Evolutionary conservation across 352 stramenopile species (phyloP).

Genomic region (Phytophthora sojae): DNA sequence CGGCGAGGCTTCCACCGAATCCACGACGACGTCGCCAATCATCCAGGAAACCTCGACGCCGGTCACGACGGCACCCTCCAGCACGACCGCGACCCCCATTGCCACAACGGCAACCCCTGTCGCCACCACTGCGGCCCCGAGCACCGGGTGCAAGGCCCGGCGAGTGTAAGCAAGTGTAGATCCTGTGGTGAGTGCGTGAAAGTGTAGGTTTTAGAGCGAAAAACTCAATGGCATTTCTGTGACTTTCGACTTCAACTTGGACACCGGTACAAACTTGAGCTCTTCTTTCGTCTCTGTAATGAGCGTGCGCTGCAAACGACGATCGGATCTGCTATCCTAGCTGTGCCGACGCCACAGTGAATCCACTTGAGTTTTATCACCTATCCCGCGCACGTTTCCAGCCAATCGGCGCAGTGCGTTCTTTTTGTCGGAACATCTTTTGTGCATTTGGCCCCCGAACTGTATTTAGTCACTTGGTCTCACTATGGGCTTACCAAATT

Average conservation of each 20-base stretch:
- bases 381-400: conserved; percentile 22
- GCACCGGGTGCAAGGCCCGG: conserved; percentile 36
- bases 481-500: conserved; percentile 15
- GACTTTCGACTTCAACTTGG: neutral
- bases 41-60: conserved; percentile 14
- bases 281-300: neutral
- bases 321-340: neutral
- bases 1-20: conserved; percentile 20
- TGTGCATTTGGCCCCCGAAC: conserved; percentile 22
- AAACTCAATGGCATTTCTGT: conserved; percentile 3
- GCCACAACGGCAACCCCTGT: conserved; percentile 2
- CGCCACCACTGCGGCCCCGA: conserved; percentile 10
- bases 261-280: neutral
- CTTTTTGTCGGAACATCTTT: conserved; percentile 20
- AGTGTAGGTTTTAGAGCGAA: neutral
- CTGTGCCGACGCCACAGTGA: neutral
- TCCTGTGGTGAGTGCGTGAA: neutral
- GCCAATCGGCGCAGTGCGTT: conserved; percentile 13
- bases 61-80: neutral
- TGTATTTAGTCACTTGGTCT: conserved; percentile 11
- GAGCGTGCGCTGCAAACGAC: too few species aligned
- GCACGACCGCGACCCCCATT: neutral
- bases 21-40: conserved; percentile 23
- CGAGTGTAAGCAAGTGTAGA: conserved; percentile 18
- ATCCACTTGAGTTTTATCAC: conserved; percentile 21